Evolutionary conservation across 768 basidiomycete genomes (phyloP).

Genomic region (Serpula lacrymans): DNA sequence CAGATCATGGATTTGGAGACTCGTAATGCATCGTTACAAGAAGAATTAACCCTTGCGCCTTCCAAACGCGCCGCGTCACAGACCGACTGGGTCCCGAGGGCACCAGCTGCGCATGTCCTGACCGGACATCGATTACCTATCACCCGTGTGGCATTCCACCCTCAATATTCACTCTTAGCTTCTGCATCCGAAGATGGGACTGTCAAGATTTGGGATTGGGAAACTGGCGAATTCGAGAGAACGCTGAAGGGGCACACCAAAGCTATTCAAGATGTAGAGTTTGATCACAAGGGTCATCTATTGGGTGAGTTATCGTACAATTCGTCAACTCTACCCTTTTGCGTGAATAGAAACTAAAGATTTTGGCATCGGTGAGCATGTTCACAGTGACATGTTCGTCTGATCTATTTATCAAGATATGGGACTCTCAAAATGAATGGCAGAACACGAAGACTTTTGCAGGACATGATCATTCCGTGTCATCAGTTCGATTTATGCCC

Average conservation of each 20-base stretch:
- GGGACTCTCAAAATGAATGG: conserved; percentile 89
- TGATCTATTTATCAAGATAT: conserved; percentile 89
- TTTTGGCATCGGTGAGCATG: background rate
- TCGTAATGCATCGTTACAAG: conserved; percentile 74
- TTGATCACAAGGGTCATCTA: conserved; percentile 79
- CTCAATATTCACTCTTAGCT: conserved; percentile 76
- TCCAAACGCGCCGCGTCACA: conserved; percentile 56
- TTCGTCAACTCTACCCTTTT: no score
- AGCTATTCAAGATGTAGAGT: conserved; percentile 83
- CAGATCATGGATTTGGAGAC: conserved; percentile 96
- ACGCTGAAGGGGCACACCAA: conserved; percentile 93
- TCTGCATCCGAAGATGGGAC: conserved; percentile 88
- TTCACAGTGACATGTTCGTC: conserved; percentile 61
- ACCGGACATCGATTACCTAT: conserved; percentile 75
- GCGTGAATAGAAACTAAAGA: background rate
- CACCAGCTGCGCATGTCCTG: conserved; percentile 76
- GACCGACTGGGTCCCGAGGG: conserved; percentile 85
- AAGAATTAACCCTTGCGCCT: conserved; percentile 53
- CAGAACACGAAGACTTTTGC: conserved; percentile 84
- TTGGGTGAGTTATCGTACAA: conserved; percentile 52
- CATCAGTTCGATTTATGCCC: conserved; percentile 80
- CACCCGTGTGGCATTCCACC: conserved; percentile 82
- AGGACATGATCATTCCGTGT: conserved; percentile 91
- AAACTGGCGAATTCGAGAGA: conserved; percentile 88
- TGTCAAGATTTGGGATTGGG: conserved; percentile 96